A percentile compares a stretch with the other conserved stretches of the same genome.
These are phyloP conservation scores for Brettanomyces anomalus DNA, from an alignment of 805 yeast genomes.

Conservation along the genomic window DNA sequence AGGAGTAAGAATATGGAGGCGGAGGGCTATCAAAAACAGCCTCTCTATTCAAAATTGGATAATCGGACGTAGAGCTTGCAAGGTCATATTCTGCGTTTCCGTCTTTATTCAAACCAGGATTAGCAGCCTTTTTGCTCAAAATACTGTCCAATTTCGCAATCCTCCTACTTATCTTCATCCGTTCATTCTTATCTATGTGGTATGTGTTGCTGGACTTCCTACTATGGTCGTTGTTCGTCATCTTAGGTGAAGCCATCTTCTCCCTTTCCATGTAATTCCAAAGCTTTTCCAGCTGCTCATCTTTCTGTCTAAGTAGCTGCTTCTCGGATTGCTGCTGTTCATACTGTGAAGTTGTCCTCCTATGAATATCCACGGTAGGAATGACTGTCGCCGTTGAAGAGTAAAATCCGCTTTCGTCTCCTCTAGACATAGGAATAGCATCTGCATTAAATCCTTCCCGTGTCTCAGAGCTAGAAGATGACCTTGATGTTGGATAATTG, in stretches of 20 bases:
- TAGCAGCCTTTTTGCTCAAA: conserved; percentile 9
- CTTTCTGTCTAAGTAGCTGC: not conserved
- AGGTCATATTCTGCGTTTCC: not conserved
- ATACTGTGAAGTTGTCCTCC: not conserved
- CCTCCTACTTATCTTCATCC: conserved; percentile 17
- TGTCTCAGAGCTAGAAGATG: not conserved
- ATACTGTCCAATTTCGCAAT: conserved; percentile 20
- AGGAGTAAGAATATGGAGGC: conserved; percentile 4
- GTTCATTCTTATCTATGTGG: conserved; percentile 19
- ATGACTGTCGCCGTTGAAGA: not conserved
- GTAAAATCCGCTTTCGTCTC: not conserved
- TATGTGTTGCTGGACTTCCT: conserved; percentile 5
- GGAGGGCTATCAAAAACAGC: conserved; percentile 3
- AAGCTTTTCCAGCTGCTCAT: not conserved
- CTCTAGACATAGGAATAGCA: conserved; percentile 1
- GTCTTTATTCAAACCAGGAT: too few species aligned
- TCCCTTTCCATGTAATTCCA: not conserved
- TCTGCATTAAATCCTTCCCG: not conserved
- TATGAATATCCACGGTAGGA: not conserved
- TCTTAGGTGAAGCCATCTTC: not conserved
- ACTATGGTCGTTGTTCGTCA: too few species aligned
- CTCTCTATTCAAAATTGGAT: not conserved
- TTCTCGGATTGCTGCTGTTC: not conserved
- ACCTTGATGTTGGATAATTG: not conserved
- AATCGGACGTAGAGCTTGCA: not conserved